A percentile compares a stretch with the other conserved stretches of the same genome.
Evolutionary conservation across 306 rosid genomes (phyloP).

Genomic region (Cucurbita pepo): DNA sequence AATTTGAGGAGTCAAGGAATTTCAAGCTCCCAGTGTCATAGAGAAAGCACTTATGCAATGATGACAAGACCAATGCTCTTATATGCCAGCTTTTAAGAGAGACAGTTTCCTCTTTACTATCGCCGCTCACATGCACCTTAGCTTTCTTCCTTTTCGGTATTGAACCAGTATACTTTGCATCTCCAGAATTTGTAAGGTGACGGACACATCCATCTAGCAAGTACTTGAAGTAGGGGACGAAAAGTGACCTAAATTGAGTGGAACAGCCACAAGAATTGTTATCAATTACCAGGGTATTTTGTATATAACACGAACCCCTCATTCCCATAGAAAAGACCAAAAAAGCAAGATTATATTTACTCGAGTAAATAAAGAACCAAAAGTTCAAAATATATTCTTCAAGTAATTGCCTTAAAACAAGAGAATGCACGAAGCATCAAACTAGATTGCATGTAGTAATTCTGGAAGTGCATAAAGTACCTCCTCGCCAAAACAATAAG

Average conservation of each 20-base stretch:
- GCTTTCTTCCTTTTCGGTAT: constrained; percentile 62
- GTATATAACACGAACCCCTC: background rate
- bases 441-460: background rate
- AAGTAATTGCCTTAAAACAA: background rate
- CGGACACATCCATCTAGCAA: constrained; percentile 57
- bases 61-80: constrained; percentile 57
- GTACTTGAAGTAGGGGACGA: constrained; percentile 88
- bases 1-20: constrained; percentile 69
- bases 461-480: background rate
- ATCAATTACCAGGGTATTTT: background rate
- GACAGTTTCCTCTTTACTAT: constrained; percentile 16
- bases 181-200: constrained; percentile 42
- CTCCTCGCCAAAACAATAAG: background rate
- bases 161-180: constrained; percentile 19
- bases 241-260: constrained; percentile 51
- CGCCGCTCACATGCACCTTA: constrained; percentile 25
- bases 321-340: background rate
- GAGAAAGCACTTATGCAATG: constrained; percentile 78
- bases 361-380: background rate
- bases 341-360: background rate
- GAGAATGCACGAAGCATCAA: background rate
- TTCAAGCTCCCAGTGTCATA: constrained; percentile 63
- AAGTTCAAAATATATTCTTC: background rate
- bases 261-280: background rate
- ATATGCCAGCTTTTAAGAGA: constrained; percentile 61